Evolutionary conservation across 2,329 filamentous ascomycete species (phyloP).

Genomic region (Amphichorda felina): DNA sequence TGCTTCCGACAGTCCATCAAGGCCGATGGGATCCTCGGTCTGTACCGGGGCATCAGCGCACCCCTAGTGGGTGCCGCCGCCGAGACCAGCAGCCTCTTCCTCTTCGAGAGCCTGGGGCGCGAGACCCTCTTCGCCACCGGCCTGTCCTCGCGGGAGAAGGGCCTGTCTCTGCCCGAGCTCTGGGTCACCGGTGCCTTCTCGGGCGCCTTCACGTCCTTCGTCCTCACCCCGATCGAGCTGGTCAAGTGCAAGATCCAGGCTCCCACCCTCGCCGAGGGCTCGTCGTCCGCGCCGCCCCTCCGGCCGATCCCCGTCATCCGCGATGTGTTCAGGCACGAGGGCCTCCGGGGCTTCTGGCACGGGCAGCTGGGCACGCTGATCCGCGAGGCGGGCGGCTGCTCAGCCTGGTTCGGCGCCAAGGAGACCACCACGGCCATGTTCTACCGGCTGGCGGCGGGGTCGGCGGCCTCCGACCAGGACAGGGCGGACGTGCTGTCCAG

Average conservation of each 20-base stretch:
- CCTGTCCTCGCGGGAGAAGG: constrained; percentile 35
- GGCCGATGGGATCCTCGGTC: constrained; percentile 63
- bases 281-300: constrained; percentile 35
- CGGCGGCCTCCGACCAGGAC: constrained; percentile 24
- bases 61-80: constrained; percentile 83
- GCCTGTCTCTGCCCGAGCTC: constrained; percentile 63
- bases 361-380: constrained; percentile 90
- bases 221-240: constrained; percentile 90
- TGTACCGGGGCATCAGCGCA: constrained; percentile 89
- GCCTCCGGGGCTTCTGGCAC: constrained; percentile 82
- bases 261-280: constrained; percentile 32
- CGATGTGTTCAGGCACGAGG: constrained; percentile 72
- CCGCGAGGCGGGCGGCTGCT: constrained; percentile 83
- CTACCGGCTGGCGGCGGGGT: constrained; percentile 39
- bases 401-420: constrained; percentile 91
- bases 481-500: constrained; percentile 29
- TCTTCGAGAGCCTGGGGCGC: constrained; percentile 72
- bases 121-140: constrained; percentile 46
- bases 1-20: constrained; percentile 82
- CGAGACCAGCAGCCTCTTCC: constrained; percentile 86
- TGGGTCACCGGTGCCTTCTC: constrained; percentile 74
- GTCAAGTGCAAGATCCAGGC: constrained; percentile 99
- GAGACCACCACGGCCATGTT: constrained; percentile 68
- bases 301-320: constrained; percentile 61
- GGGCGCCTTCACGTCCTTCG: constrained; percentile 78